Evolutionary conservation across 306 rosid genomes (phyloP).

Genomic region (Carpinus fangiana): DNA sequence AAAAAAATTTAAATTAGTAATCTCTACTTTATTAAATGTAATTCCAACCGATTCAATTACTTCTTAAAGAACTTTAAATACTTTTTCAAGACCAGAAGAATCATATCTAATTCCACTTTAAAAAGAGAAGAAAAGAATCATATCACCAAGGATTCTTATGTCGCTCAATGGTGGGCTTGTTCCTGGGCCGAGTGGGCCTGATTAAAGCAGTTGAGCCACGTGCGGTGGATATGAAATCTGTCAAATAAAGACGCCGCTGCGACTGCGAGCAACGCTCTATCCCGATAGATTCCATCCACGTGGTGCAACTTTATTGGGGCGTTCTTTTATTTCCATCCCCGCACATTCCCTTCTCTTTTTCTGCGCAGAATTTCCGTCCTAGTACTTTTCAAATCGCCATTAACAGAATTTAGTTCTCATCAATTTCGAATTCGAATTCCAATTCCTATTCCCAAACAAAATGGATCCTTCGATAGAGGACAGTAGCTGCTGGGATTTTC

Average conservation of each 20-base stretch:
- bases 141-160: too few species aligned
- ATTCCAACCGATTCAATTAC: too few species aligned
- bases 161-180: background rate
- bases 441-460: background rate
- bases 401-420: too few species aligned
- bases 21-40: too few species aligned
- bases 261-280: background rate
- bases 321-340: background rate
- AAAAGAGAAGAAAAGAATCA: too few species aligned
- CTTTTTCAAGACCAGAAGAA: too few species aligned
- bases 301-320: background rate
- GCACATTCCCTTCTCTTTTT: background rate
- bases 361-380: background rate
- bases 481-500: slow-evolving; percentile 51
- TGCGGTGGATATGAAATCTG: background rate
- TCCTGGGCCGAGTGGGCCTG: background rate
- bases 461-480: slow-evolving; percentile 61
- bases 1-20: too few species aligned
- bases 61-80: too few species aligned
- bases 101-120: too few species aligned
- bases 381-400: background rate
- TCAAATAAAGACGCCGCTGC: slow-evolving; percentile 17
- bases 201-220: background rate
- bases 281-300: slow-evolving; percentile 11
- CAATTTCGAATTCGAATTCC: background rate